These are phyloP conservation scores for Ogataea populi-albae DNA, from an alignment of 805 yeast species.

Conservation along the genomic window DNA sequence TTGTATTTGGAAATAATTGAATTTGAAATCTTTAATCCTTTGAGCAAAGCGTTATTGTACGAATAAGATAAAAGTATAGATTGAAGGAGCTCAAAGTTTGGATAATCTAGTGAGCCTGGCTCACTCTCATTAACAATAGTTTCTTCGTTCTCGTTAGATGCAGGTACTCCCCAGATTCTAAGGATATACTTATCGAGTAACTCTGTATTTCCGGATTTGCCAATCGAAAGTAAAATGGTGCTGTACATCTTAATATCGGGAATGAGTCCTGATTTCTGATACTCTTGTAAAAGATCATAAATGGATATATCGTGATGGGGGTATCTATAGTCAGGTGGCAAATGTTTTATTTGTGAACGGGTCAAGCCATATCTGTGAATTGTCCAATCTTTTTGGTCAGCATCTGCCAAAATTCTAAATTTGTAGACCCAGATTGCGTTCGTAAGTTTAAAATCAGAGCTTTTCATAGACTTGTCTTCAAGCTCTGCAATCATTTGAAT, in stretches of 20 bases:
- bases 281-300: constrained; percentile 16
- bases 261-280: constrained; percentile 15
- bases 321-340: constrained; percentile 12
- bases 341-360: constrained; percentile 11
- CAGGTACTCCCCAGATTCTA: constrained; percentile 28
- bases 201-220: constrained; percentile 25
- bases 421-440: constrained; percentile 26
- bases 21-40: constrained; percentile 28
- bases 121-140: constrained; percentile 4
- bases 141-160: constrained; percentile 2
- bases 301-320: constrained; percentile 14
- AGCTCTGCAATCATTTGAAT: constrained; percentile 18
- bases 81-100: constrained; percentile 23
- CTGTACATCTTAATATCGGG: constrained; percentile 24
- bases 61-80: constrained; percentile 31
- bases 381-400: constrained; percentile 25
- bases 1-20: constrained; percentile 23
- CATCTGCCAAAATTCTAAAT: constrained; percentile 24
- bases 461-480: constrained; percentile 14
- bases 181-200: constrained; percentile 24
- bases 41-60: constrained; percentile 26
- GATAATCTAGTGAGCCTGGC: constrained; percentile 21
- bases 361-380: constrained; percentile 21
- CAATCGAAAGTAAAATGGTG: constrained; percentile 28
- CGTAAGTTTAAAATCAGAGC: constrained; percentile 10